These are phyloP conservation scores for Daldinia grandis DNA, from an alignment of 495 filamentous ascomycete species.

Conservation along the genomic window DNA sequence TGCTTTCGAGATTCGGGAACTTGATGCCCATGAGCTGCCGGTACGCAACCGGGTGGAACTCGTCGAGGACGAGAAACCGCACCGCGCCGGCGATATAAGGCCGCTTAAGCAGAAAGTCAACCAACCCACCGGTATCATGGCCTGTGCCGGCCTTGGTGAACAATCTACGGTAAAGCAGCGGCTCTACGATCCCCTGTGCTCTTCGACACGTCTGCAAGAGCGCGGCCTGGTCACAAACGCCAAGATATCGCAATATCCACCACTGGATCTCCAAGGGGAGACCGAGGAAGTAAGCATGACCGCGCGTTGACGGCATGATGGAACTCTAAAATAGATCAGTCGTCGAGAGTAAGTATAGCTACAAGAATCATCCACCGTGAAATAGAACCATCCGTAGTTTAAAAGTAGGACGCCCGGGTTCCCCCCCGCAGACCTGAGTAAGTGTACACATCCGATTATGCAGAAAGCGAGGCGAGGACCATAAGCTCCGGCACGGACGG, in stretches of 20 bases:
- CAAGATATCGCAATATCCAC: conserved; percentile 34
- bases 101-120: conserved; percentile 20
- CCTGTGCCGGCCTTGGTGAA: conserved; percentile 15
- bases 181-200: conserved; percentile 24
- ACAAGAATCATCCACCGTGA: background rate
- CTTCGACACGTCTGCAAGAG: conserved; percentile 20
- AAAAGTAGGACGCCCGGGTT: conserved; percentile 23
- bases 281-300: conserved; percentile 12
- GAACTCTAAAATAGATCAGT: background rate
- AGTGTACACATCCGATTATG: conserved; percentile 17
- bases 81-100: conserved; percentile 23
- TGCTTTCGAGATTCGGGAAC: conserved; percentile 34
- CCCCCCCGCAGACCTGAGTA: conserved; percentile 26
- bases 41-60: conserved; percentile 35
- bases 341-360: background rate
- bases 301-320: conserved; percentile 11
- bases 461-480: conserved; percentile 27
- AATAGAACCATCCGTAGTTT: conserved; percentile 6
- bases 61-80: conserved; percentile 29
- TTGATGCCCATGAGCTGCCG: conserved; percentile 31
- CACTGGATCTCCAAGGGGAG: conserved; percentile 34
- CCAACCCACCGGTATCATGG: conserved; percentile 20
- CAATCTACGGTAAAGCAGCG: conserved; percentile 23
- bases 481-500: conserved; percentile 17
- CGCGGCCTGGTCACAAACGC: conserved; percentile 20